These are phyloP conservation scores for Aspergillus pseudonomiae DNA, from an alignment of 2,329 filamentous ascomycete genomes.

Conservation along the genomic window DNA sequence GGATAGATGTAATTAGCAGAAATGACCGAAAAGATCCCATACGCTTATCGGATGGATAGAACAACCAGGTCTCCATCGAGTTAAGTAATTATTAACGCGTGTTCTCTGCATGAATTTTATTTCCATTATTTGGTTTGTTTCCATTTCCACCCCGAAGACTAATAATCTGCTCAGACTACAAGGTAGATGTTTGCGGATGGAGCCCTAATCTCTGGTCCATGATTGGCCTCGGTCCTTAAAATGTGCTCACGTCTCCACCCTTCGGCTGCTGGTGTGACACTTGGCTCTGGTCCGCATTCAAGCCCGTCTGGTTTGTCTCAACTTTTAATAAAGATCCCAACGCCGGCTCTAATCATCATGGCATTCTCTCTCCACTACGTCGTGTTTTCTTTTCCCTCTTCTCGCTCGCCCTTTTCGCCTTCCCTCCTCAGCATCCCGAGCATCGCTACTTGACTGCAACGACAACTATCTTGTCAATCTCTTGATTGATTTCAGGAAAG, in stretches of 20 bases:
- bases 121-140: not conserved
- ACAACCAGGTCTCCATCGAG: not conserved
- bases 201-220: slow-evolving; percentile 18
- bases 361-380: not conserved
- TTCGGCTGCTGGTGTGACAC: not conserved
- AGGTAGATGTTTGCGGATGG: slow-evolving; percentile 3
- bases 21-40: not conserved
- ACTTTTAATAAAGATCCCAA: slow-evolving; percentile 1
- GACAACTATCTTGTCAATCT: not conserved
- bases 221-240: slow-evolving; percentile 13
- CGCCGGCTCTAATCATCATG: slow-evolving; percentile 1
- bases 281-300: slow-evolving; percentile 3
- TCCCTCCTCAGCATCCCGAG: not conserved
- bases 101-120: not conserved
- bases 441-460: not conserved
- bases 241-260: slow-evolving; percentile 20
- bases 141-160: not conserved
- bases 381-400: not conserved
- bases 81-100: slow-evolving; percentile 1
- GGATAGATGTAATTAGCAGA: not conserved
- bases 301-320: not conserved
- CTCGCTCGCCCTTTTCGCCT: not conserved
- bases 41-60: not conserved
- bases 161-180: slow-evolving; percentile 17
- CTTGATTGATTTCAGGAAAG: not conserved